A percentile compares a stretch with the other conserved stretches of the same genome.
Conservation (phyloP, 257 asterid species). For the Ehretia macrophylla region DNA sequence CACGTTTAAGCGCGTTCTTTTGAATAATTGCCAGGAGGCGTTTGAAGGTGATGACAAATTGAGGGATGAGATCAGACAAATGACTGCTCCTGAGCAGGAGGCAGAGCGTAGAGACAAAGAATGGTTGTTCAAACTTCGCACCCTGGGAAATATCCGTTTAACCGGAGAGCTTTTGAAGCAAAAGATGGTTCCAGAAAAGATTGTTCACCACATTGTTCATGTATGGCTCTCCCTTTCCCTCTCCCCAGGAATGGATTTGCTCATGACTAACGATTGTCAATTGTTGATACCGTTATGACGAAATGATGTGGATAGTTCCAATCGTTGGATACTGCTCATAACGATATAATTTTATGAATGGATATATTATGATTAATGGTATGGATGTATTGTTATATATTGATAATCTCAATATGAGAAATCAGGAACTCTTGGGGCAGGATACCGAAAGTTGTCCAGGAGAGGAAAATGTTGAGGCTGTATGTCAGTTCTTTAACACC, state of each 20-base stretch:
- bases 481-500: constrained; percentile 6
- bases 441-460: neutral
- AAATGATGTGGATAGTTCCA: too few species aligned
- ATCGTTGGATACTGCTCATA: too few species aligned
- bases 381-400: too few species aligned
- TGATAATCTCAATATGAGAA: too few species aligned
- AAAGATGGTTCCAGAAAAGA: constrained; percentile 7
- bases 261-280: neutral
- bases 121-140: neutral
- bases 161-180: constrained; percentile 8
- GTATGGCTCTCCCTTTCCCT: neutral
- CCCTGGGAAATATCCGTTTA: constrained; percentile 3
- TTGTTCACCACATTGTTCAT: constrained; percentile 8
- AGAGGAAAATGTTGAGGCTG: constrained; percentile 9
- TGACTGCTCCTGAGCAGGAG: constrained; percentile 8
- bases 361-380: too few species aligned
- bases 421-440: constrained; percentile 1
- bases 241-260: neutral
- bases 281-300: neutral
- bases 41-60: constrained; percentile 7
- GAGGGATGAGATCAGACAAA: neutral
- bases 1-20: constrained; percentile 1
- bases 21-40: constrained; percentile 7
- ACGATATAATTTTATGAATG: too few species aligned
- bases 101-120: constrained; percentile 6